Percentiles rank a stretch among this genome's conserved stretches.
Conservation (phyloP, 2,329 filamentous ascomycete genomes). For the Hypoxylon sp. region DNA sequence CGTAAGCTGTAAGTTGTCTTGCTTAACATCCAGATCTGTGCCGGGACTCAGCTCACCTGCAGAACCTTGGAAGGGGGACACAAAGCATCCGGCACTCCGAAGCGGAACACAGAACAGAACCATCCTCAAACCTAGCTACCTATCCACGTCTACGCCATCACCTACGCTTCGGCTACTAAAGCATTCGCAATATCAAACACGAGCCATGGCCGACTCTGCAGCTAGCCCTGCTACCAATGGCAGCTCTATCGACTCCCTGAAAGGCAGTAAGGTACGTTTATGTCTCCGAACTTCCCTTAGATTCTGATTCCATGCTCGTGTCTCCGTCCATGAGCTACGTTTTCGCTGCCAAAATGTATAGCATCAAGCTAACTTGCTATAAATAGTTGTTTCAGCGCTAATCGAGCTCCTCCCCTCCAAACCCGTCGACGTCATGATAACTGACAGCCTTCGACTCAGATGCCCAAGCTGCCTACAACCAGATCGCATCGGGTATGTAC, state of each 20-base stretch:
- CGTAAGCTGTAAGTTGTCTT: constrained; percentile 15
- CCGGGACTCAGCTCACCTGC: constrained; percentile 32
- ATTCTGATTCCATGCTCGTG: not conserved
- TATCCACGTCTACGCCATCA: no score
- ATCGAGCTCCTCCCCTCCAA: constrained; percentile 24
- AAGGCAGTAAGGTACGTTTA: constrained; percentile 61
- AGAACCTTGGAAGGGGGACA: constrained; percentile 12
- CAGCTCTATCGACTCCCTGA: constrained; percentile 56
- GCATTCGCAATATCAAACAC: constrained; percentile 38
- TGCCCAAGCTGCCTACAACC: constrained; percentile 58
- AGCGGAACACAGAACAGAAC: constrained; percentile 3
- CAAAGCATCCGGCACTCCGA: constrained; percentile 31
- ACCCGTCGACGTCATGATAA: constrained; percentile 33
- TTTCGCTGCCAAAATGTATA: constrained; percentile 6
- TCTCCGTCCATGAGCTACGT: not conserved
- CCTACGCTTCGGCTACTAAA: constrained; percentile 19
- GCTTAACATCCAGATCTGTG: not conserved
- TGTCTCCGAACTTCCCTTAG: not conserved
- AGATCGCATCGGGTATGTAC: constrained; percentile 56
- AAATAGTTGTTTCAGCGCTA: constrained; percentile 47
- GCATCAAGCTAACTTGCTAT: constrained; percentile 44
- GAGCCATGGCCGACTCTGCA: constrained; percentile 54
- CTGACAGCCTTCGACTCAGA: constrained; percentile 51
- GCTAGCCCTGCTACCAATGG: constrained; percentile 54
- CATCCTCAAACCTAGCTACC: not conserved